Evolutionary conservation across 1,139 yeast species (phyloP), one percentile per base, ranked within the genome.

Genomic region (Geotrichum reessii): DNA sequence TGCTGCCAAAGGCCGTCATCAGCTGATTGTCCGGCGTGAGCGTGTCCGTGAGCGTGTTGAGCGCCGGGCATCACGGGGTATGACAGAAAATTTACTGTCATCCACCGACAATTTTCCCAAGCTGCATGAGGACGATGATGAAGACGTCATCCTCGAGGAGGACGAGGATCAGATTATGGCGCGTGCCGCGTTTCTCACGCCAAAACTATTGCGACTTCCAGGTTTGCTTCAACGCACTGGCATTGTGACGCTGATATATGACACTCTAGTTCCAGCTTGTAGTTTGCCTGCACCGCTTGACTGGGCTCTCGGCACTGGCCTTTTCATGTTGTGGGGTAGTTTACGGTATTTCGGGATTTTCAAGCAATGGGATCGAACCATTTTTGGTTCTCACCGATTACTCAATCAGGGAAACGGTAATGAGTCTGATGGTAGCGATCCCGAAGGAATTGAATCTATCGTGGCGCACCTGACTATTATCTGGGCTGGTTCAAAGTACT

Each of bases 141-240:
- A 56, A 19, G 57, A 62, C 19, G 60, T 63, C 27, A 56, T 62
- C n/a, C 47, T 22, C 19, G 48, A 17, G 2, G 31, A 11, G 17
- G 58, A 56, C 21, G 47, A 60, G 8, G 59, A 62, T 11, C 58
- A 61, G 8, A 61, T 53, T 25, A 59, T 50, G 21, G 31, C 14
- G 4, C 28, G 25, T 9, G 44, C 44, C 24, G 28, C 12, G 31
- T 22, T 21, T 28, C 46, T 47, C 22, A 37, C 51, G 21, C 58
- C 58, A 22, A 52, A 52, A 14, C 54, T 31, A n/a, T 64, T 69
- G 7, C 65, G 76, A n/a, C 67, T 69, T 12, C 65, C 68, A 12
- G 77, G 77, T 1, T 72, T 74, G 42, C 64, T 74, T 52, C 77
- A 74, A 59, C 67, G 77, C 37, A 69, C 72, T 33, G 77, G 76